Base-by-base conservation (phyloP, 2,329 filamentous ascomycete genomes). In the Xylariaceae sp. region DNA sequence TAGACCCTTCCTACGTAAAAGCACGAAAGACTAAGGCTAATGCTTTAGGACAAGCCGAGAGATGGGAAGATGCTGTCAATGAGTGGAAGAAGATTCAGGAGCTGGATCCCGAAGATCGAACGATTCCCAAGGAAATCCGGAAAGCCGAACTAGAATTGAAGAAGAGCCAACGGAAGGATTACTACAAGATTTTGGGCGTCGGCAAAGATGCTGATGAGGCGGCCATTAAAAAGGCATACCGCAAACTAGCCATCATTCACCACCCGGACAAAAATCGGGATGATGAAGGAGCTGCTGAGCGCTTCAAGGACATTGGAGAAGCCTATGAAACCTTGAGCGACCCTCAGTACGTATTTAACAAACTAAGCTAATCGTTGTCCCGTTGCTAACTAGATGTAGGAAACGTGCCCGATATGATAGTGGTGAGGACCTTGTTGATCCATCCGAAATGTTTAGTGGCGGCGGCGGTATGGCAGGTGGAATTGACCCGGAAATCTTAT, bases 231-330 rank as follows among this genome's bases (percentile, higher is more conserved):
- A 92, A 92, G 76, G 94, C 92, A 1, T 99, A 99, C 77, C 85
- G 92, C 61, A 96, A 94, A 73, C 80, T 96, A 68, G 94, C 94
- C 53, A 92, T 99, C 63, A 79, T 92, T 61, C 88, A 96, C 70
- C 94, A 99, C 71, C 94, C 94, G 2, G 94, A 99, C 76, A 99
- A 99, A 83, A 99, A 97, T 74, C 89, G 87, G 1, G 89, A 87
- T 58, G 89, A 96, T 65, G 81, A 85, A 54, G 79, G 84, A 48
- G 94, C 94, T 58, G 92, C 91, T 66, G 87, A 89, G 64, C 86
- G 89, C 67, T 99, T 99, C 81, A 97, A 99, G 81, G 94, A 99
- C 70, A 88, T 96, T 70, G 89, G 91, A 65, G 94, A 99, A 77
- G 92, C 92, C 39, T 96, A 99, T 70, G 94, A 99, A 75, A 95